A percentile compares a stretch with the other conserved stretches of the same genome.
These are phyloP conservation scores for Hypoxylon sp. DNA, from an alignment of 2,329 filamentous ascomycete species.

Conservation along the genomic window DNA sequence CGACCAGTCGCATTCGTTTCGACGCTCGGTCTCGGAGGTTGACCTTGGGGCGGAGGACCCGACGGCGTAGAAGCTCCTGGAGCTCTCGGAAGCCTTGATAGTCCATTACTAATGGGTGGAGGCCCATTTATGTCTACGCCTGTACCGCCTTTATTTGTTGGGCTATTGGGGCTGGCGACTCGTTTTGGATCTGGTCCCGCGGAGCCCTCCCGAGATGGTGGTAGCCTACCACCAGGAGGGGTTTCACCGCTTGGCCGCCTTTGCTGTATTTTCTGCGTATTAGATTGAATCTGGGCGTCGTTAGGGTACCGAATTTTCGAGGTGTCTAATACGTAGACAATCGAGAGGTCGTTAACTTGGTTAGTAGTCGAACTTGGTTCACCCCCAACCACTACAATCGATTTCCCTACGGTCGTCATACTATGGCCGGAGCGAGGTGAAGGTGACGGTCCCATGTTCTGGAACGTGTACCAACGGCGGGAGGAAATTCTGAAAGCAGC, in stretches of 20 bases:
- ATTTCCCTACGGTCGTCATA: constrained; percentile 95
- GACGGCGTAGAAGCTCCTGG: constrained; percentile 57
- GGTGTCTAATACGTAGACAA: constrained; percentile 93
- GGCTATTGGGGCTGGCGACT: constrained; percentile 51
- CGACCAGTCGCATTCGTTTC: constrained; percentile 55
- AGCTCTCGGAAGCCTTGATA: constrained; percentile 56
- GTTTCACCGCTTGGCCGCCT: constrained; percentile 58
- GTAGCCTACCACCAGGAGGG: constrained; percentile 48
- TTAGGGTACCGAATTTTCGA: constrained; percentile 96
- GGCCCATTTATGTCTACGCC: constrained; percentile 55
- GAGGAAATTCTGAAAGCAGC: constrained; percentile 82
- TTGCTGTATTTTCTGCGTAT: constrained; percentile 55
- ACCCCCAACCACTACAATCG: constrained; percentile 90
- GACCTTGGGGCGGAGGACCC: constrained; percentile 67
- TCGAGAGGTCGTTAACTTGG: constrained; percentile 84
- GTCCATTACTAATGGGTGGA: constrained; percentile 50
- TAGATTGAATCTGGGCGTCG: constrained; percentile 66
- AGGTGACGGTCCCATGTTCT: constrained; percentile 98
- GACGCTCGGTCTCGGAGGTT: constrained; percentile 62
- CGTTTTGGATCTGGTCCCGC: constrained; percentile 65
- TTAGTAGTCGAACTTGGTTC: constrained; percentile 90
- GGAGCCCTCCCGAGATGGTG: constrained; percentile 64
- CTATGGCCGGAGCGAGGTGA: constrained; percentile 95
- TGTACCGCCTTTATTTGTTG: constrained; percentile 56
- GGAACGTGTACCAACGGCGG: constrained; percentile 97